Base-by-base conservation (phyloP, 1,284 basidiomycete species). In the Phellopilus nigrolimitatus region DNA sequence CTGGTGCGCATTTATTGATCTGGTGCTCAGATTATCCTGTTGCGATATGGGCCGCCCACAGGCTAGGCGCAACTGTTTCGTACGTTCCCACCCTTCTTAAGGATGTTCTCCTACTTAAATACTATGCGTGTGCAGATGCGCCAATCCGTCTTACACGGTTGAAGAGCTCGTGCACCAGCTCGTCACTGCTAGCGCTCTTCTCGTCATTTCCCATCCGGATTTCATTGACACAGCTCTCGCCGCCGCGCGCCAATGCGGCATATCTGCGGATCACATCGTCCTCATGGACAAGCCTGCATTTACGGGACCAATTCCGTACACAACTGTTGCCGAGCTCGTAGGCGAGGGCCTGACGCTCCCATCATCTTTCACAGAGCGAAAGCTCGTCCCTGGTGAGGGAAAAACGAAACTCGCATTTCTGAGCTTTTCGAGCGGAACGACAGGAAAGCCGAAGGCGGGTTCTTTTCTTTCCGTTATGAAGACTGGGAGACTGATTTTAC, bases 401-500 rank as follows among this genome's bases (percentile, higher is more conserved):
- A 80, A 74, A 64, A 80, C 71, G 6, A 82, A 82, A 54, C 59
- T 90, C 4, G 90, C 89, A 0, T 83, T 91, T 57, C 67, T 90
- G 33, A 82, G 75, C 45, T 89, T 91, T 64, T 90, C 86, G 0
- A 88, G 83, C 51, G 90, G 89, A 13, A 92, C 90, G 1, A 92
- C 90, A 57, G 89, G 89, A 5, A 80, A 77, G 60, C 85, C 90
- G 1, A 91, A 91, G 75, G 84, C 80, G 55, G 15, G n/a, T 31
- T 41, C 44, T n/a, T 24, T 21, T 17, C 1, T 3, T 19, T 42
- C 9, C 17, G 30, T 45, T 8, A 33, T 53, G 37, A 40, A 8
- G 31, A 21, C 47, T 17, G 4, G 12, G 50, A 36, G n/a, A n/a
- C n/a, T n/a, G n/a, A 40, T 43, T 50, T 50, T 43, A n/a, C 36